These are phyloP conservation scores for Carpinus fangiana DNA, from an alignment of 306 rosid species.

Conservation along the genomic window DNA sequence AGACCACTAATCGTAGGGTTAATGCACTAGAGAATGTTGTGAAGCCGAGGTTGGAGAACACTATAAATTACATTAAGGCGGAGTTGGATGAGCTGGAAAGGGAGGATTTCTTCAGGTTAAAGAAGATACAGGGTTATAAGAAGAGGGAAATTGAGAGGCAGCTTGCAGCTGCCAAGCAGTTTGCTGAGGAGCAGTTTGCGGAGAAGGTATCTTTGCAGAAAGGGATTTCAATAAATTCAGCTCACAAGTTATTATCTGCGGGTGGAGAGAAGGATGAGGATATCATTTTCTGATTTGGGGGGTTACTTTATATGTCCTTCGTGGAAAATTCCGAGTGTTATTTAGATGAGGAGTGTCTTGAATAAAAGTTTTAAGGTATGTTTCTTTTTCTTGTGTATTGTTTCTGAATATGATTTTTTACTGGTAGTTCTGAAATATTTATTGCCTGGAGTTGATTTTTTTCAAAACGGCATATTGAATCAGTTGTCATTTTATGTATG, in stretches of 20 bases:
- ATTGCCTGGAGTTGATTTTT: not conserved
- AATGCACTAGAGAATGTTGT: conserved; percentile 94
- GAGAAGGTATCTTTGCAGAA: conserved; percentile 53
- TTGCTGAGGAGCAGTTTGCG: conserved; percentile 54
- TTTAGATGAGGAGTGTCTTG: conserved; percentile 4
- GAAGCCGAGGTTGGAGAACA: conserved; percentile 85
- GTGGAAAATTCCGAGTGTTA: conserved; percentile 5
- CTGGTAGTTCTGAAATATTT: conserved; percentile 19
- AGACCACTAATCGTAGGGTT: conserved; percentile 89
- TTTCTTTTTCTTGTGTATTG: conserved; percentile 27
- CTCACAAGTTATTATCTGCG: conserved; percentile 66
- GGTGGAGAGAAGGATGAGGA: conserved; percentile 69
- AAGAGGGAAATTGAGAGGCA: conserved; percentile 80
- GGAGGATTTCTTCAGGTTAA: conserved; percentile 93
- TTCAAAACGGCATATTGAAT: not conserved
- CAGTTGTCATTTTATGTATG: not conserved
- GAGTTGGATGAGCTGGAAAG: conserved; percentile 96
- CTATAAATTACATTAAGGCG: conserved; percentile 81
- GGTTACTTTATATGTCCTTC: conserved; percentile 20
- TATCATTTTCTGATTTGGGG: conserved; percentile 62
- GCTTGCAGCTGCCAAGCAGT: conserved; percentile 43
- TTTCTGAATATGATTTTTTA: conserved; percentile 3
- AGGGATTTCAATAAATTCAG: conserved; percentile 55
- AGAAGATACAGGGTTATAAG: conserved; percentile 92
- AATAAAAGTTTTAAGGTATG: conserved; percentile 34